Base-by-base conservation (phyloP, 208 protist species). In the Crithidia sp. region DNA sequence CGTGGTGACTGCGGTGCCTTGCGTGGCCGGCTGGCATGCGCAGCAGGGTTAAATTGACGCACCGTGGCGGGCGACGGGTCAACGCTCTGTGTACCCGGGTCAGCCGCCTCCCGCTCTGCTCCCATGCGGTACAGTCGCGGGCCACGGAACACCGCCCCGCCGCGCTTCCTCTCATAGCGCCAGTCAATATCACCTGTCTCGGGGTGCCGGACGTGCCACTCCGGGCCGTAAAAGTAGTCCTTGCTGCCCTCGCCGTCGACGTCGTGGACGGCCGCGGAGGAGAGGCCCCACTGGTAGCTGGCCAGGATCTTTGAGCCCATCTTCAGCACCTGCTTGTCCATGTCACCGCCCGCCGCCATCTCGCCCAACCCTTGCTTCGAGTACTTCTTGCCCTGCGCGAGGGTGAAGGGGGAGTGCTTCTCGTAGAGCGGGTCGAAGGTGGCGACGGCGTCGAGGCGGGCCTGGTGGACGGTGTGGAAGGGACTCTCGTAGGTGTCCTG, bases 121-220 rank as follows among this genome's bases (percentile, higher is more conserved):
- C 91, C 91, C 60, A 94, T 81, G 17, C 77, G 56, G 74, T 96
- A 96, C 67, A 94, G 85, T 47, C 79, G 76, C 19, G 91, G 91
- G 7, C 91, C 91, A 13, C 86, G 78, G 41, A 96, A 92, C 5
- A 92, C 70, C 6, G 89, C 68, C 1, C 91, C 91, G 16, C 91
- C 89, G 9, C 68, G 68, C 74, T 92, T 92, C 63, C 82, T 84
- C 74, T 96, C 91, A 57, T 94, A 94, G 37, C 89, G 86, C 86
- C 89, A 96, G 71, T 96, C 91, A 71, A 96, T 90, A 68, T 96
- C 91, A 10, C 91, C 85, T 12, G 91, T 94, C 36, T 76, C 64
- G 49, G 90, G 88, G 61, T 96, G 84, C 58, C 82, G 82, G 67
- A 94, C 89, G 74, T 96, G 91, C 79, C 83, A 92, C 17, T 61